Base-by-base conservation (phyloP, 2,329 filamentous ascomycete genomes). In the Sclerotinia spermophila region DNA sequence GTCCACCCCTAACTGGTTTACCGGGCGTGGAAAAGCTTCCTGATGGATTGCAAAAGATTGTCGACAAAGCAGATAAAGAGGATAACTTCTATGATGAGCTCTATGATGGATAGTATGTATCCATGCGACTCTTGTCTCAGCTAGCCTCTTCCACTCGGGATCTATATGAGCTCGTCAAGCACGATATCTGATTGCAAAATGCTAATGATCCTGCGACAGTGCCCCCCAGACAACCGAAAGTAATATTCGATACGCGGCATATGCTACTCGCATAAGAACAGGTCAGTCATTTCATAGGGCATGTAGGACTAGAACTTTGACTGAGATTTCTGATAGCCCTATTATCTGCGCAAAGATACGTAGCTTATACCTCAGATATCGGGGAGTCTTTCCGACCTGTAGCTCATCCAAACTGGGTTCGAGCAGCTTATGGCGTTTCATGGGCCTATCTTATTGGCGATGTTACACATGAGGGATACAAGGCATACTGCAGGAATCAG, bases 291-390 rank as follows among this genome's bases (percentile, higher is more conserved):
- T 24, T 42, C 38, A 35, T 53, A 24, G 17, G 33, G 45, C 33
- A 19, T 19, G 24, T 30, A 51, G 45, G 35, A 24, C 19, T 30
- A 40, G 5, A 35, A 40, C 3, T 53, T 40, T 30, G 15, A 33
- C 62, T 66, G 21, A 66, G 51, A 53, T 48, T 8, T 40, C 27
- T 53, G 24, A 66, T 40, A 66, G 92, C 98, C 75, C 89, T 99
- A 78, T 84, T 94, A 76, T 93, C 92, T 24, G 94, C 94, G 5
- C 96, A 98, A 78, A 90, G 96, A 78, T 99, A 99, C 79, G 94
- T 99, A 64, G 96, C 96, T 70, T 99, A 99, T 81, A 98, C 96
- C 0, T 94, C 91, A 30, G 95, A 98, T 78, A 95, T 99, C 74
- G 96, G 96, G 79, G 96, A 99, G 81, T 96, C 92, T 0, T 99